Conservation (phyloP, 2,329 filamentous ascomycete genomes). For the Leptodontidium sp. region DNA sequence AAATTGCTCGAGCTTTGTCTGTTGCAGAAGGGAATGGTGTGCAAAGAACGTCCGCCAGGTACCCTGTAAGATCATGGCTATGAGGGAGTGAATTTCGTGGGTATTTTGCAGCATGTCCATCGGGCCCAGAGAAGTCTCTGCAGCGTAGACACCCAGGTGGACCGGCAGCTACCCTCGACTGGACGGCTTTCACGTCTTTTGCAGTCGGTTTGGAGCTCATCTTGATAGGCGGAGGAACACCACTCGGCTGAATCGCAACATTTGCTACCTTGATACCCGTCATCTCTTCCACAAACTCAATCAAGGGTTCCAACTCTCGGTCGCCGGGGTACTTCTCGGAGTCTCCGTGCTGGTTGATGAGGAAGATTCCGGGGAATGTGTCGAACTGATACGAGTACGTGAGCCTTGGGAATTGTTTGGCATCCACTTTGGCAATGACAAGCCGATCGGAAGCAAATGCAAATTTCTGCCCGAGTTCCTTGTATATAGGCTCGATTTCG, state of each 20-base stretch:
- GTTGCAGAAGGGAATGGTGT: slow-evolving; percentile 80
- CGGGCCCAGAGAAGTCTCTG: slow-evolving; percentile 86
- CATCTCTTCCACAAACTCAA: slow-evolving; percentile 40
- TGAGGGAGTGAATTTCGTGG: slow-evolving; percentile 75
- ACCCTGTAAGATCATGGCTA: slow-evolving; percentile 66
- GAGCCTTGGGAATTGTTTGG: slow-evolving; percentile 80
- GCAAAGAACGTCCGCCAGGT: slow-evolving; percentile 81
- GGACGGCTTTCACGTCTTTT: slow-evolving; percentile 58
- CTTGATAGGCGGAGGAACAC: slow-evolving; percentile 44
- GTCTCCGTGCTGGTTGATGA: slow-evolving; percentile 63
- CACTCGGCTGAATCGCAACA: slow-evolving; percentile 28
- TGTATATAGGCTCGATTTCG: slow-evolving; percentile 86
- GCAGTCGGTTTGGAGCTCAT: slow-evolving; percentile 45
- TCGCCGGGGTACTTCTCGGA: slow-evolving; percentile 37
- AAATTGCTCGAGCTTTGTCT: slow-evolving; percentile 92
- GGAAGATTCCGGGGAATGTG: slow-evolving; percentile 95
- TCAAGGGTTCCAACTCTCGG: slow-evolving; percentile 36
- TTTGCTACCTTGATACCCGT: slow-evolving; percentile 38
- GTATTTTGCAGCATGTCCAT: slow-evolving; percentile 79
- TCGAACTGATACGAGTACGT: slow-evolving; percentile 77
- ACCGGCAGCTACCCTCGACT: slow-evolving; percentile 33
- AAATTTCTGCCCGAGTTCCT: slow-evolving; percentile 83
- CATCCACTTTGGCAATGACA: slow-evolving; percentile 91
- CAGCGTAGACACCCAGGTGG: slow-evolving; percentile 75
- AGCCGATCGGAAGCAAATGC: slow-evolving; percentile 73